Evolutionary conservation across 1,139 yeast species (phyloP).

Genomic region (Candida buenavistaensis): DNA sequence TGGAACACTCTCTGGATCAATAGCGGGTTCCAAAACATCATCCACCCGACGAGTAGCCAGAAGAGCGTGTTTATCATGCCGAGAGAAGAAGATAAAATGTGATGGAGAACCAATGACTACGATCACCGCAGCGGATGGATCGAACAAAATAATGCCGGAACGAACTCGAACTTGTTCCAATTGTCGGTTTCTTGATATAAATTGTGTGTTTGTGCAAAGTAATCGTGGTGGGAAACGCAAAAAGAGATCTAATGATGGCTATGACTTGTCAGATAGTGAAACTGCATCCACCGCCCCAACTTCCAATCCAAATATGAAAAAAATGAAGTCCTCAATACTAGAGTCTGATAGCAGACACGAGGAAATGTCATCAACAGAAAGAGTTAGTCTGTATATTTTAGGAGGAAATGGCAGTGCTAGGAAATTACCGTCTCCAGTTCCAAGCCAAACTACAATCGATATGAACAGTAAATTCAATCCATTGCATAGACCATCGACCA

Average conservation of each 20-base stretch:
- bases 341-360: too few relatives aligned
- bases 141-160: conserved; percentile 17
- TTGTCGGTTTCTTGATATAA: conserved; percentile 47
- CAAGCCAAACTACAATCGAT: conserved; percentile 3
- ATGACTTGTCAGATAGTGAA: conserved; percentile 1
- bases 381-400: conserved; percentile 11
- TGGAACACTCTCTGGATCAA: too few relatives aligned
- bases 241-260: conserved; percentile 20
- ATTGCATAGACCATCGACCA: conserved; percentile 1
- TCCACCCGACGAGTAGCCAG: conserved; percentile 42
- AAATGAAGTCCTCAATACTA: conserved; percentile 1
- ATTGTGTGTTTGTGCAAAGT: conserved; percentile 59
- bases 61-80: conserved; percentile 60
- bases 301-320: conserved; percentile 1
- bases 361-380: conserved; percentile 8
- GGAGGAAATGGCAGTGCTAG: conserved; percentile 5
- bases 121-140: conserved; percentile 17
- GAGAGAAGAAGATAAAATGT: conserved; percentile 64
- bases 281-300: not conserved
- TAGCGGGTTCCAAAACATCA: not conserved
- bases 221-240: conserved; percentile 60
- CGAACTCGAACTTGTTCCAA: conserved; percentile 43
- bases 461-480: conserved; percentile 1
- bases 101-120: conserved; percentile 51
- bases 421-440: conserved; percentile 9